Evolutionary conservation across 2,329 filamentous ascomycete genomes (phyloP).

Genomic region (Beauveria australis): DNA sequence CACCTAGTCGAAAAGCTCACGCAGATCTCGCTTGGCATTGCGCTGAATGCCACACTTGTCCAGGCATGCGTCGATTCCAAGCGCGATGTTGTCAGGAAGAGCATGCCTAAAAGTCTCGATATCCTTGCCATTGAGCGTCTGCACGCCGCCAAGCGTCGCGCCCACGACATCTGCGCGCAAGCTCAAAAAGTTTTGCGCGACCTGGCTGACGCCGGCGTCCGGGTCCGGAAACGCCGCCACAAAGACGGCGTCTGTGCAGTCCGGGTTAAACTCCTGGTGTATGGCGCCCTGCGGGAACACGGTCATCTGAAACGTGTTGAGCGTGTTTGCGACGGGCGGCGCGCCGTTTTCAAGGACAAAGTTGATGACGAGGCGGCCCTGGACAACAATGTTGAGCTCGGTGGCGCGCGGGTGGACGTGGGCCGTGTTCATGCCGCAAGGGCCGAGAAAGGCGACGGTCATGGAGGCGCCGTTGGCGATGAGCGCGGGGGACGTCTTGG

Average conservation of each 20-base stretch:
- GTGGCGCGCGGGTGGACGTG: constrained; percentile 40
- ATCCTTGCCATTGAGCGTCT: constrained; percentile 31
- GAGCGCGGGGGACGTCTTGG: constrained; percentile 42
- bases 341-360: constrained; percentile 37
- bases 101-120: constrained; percentile 29
- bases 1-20: constrained; percentile 13
- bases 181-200: constrained; percentile 39
- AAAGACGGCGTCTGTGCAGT: constrained; percentile 39
- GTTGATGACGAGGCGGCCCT: constrained; percentile 35
- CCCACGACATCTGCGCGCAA: constrained; percentile 28
- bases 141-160: constrained; percentile 30
- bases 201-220: constrained; percentile 37
- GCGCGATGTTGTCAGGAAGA: constrained; percentile 41
- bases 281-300: constrained; percentile 42
- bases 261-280: constrained; percentile 44
- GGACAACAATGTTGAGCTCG: constrained; percentile 39
- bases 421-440: constrained; percentile 43
- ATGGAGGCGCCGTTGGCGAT: constrained; percentile 38
- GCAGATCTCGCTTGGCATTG: constrained; percentile 23
- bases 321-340: constrained; percentile 27
- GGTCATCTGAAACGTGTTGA: constrained; percentile 34
- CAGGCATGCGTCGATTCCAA: constrained; percentile 43
- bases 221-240: constrained; percentile 38
- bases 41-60: constrained; percentile 36
- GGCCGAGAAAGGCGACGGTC: constrained; percentile 40